Percentiles rank a stretch among this genome's conserved stretches.
Conservation (phyloP, 2,329 filamentous ascomycete species). For the Colletotrichum salicis region DNA sequence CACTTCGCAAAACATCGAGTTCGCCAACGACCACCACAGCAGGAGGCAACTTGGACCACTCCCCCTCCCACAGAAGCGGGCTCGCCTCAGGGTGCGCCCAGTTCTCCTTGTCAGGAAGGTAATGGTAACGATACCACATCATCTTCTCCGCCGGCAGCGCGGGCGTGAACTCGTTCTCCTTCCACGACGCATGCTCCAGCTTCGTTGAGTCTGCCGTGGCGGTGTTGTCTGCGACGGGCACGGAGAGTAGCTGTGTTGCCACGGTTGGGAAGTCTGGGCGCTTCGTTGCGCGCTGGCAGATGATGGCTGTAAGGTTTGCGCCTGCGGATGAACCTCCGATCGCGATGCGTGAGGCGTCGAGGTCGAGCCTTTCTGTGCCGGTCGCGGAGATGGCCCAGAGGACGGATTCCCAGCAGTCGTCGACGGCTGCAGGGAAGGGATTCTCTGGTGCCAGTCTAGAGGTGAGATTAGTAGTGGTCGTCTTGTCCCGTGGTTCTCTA, state of each 20-base stretch:
- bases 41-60: constrained; percentile 61
- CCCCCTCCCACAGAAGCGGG: constrained; percentile 60
- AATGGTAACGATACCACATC: constrained; percentile 69
- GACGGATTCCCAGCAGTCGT: constrained; percentile 67
- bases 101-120: constrained; percentile 59
- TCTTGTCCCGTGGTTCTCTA: neutral
- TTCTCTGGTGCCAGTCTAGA: constrained; percentile 64
- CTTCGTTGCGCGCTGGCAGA: constrained; percentile 60
- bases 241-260: constrained; percentile 62
- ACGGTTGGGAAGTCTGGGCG: constrained; percentile 46
- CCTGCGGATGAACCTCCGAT: constrained; percentile 57
- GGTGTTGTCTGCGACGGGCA: constrained; percentile 69
- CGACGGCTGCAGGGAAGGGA: constrained; percentile 65
- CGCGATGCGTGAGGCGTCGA: constrained; percentile 57
- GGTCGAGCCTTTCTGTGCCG: constrained; percentile 43
- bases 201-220: constrained; percentile 55
- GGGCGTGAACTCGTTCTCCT: constrained; percentile 60
- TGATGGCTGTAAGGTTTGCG: constrained; percentile 62
- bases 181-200: constrained; percentile 58
- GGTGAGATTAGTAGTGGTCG: neutral
- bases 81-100: constrained; percentile 64
- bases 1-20: constrained; percentile 65
- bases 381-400: constrained; percentile 52
- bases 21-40: constrained; percentile 65
- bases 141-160: constrained; percentile 67